These are phyloP conservation scores for Tagetes erecta DNA, from an alignment of 129 eudicot genomes.

Conservation along the genomic window DNA sequence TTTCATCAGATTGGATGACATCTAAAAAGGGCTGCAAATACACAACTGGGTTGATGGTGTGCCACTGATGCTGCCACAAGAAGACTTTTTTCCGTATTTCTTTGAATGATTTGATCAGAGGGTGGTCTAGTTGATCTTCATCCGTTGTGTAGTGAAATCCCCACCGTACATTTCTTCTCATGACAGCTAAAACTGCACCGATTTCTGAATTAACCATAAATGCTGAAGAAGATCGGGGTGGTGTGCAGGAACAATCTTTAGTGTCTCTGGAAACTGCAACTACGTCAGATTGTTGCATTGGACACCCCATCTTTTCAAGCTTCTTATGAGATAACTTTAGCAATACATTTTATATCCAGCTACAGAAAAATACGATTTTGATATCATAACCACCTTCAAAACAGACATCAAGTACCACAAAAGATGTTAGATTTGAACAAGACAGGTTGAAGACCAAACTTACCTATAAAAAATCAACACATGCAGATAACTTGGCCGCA, in stretches of 20 bases:
- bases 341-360: slow-evolving; percentile 9
- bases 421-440: slow-evolving; percentile 24
- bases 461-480: background rate
- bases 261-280: slow-evolving; percentile 39
- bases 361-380: slow-evolving; percentile 30
- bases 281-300: slow-evolving; percentile 36
- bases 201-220: slow-evolving; percentile 86
- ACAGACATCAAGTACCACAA: background rate
- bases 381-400: slow-evolving; percentile 48
- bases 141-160: slow-evolving; percentile 81
- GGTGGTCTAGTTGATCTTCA: slow-evolving; percentile 88
- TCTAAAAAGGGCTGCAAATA: slow-evolving; percentile 91
- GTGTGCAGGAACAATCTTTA: slow-evolving; percentile 31
- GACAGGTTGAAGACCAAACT: background rate
- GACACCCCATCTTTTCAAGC: slow-evolving; percentile 47
- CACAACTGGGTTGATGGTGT: slow-evolving; percentile 53
- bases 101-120: slow-evolving; percentile 75
- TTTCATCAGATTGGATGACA: slow-evolving; percentile 87
- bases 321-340: slow-evolving; percentile 24
- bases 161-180: slow-evolving; percentile 96
- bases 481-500: slow-evolving; percentile 3
- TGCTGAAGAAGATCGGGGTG: slow-evolving; percentile 63
- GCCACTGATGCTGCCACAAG: slow-evolving; percentile 73
- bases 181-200: slow-evolving; percentile 87
- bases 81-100: slow-evolving; percentile 67